Evolutionary conservation across 176 grass and related monocot species (phyloP), one percentile per base, ranked within the genome.

Genomic region (Neostapfia colusana): DNA sequence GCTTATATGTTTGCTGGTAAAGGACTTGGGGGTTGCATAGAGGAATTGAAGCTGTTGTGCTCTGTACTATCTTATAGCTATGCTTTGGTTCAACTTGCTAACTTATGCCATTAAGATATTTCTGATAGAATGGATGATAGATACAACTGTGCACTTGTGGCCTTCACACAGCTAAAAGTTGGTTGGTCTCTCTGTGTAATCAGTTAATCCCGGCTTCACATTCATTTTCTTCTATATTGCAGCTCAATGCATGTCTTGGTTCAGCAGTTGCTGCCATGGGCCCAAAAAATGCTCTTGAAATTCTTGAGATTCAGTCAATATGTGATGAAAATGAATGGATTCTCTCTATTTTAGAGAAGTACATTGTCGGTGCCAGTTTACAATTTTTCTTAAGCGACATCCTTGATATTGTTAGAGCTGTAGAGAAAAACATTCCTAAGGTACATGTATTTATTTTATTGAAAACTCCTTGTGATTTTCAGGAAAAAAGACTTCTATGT

Each of bases 231-330:
- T 79, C 41, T 57, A 60, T 86, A 79, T 69, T 95, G 77, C 92
- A 99, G 95, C 91, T 99, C 57, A 80, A 92, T 81, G 66, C 90
- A 81, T 92, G 89, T 67, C 44, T 99, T 83, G 95, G 95, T 42
- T 90, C 95, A 74, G 91, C 91, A 16, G 44, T 98, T 80, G 83
- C 71, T 74, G 87, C 91, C 27, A 86, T 99, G 91, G 95, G 91
- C 6, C 91, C 95, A 57, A 89, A 92, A 75, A 90, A 90, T 36
- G 88, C 92, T 84, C 84, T 99, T 37, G 66, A 84, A 21, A 78
- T 99, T 73, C 84, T 99, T 36, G 80, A 92, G 70, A 80, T 92
- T 70, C 87, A 86, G 78, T 82, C 74, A 37, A 82, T 93, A 58
- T 84, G 58, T 77, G 95, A 70, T 80, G 79, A 80, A 65, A 95